phyloP scores from a whole-genome alignment of 1,284 basidiomycete species.

The Mycosarcoma mackinlayi region DNA sequence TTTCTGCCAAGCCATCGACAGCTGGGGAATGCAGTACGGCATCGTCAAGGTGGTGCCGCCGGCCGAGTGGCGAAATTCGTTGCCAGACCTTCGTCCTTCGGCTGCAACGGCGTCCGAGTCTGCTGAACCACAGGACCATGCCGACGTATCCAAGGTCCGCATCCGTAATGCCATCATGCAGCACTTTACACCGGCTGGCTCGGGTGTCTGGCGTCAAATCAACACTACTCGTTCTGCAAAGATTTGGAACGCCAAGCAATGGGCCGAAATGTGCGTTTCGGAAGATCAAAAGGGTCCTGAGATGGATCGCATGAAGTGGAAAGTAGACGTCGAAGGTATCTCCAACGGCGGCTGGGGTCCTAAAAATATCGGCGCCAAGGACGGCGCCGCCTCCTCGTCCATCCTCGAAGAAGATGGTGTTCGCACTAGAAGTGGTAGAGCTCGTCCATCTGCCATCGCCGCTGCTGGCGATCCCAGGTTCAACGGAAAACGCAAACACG shows the following conservation, averaged over 20 bases:
- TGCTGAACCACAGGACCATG: slow-evolving; percentile 16
- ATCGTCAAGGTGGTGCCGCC: slow-evolving; percentile 67
- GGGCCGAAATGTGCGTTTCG: slow-evolving; percentile 59
- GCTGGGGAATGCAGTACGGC: slow-evolving; percentile 65
- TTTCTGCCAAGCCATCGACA: slow-evolving; percentile 63
- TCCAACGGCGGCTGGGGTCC: slow-evolving; percentile 53
- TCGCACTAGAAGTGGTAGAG: slow-evolving; percentile 55
- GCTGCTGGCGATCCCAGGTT: slow-evolving; percentile 6
- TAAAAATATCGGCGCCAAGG: slow-evolving; percentile 40
- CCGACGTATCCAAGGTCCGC: slow-evolving; percentile 54
- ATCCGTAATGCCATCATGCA: slow-evolving; percentile 66
- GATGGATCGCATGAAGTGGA: slow-evolving; percentile 61
- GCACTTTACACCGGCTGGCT: slow-evolving; percentile 61
- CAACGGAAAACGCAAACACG: slow-evolving; percentile 27
- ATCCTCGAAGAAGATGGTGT: slow-evolving; percentile 58
- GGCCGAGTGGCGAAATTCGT: slow-evolving; percentile 58
- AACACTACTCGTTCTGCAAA: slow-evolving; percentile 63
- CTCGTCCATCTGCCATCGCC: slow-evolving; percentile 9
- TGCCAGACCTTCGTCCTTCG: slow-evolving; percentile 54
- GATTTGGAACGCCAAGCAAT: slow-evolving; percentile 65
- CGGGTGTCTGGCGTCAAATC: slow-evolving; percentile 65
- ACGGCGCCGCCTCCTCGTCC: slow-evolving; percentile 17
- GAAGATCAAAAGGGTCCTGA: slow-evolving; percentile 60
- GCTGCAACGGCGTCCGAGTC: slow-evolving; percentile 6
- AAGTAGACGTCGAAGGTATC: slow-evolving; percentile 52